Evolutionary conservation across 345 rosid genomes (phyloP).

Genomic region (Melaleuca alternifolia): DNA sequence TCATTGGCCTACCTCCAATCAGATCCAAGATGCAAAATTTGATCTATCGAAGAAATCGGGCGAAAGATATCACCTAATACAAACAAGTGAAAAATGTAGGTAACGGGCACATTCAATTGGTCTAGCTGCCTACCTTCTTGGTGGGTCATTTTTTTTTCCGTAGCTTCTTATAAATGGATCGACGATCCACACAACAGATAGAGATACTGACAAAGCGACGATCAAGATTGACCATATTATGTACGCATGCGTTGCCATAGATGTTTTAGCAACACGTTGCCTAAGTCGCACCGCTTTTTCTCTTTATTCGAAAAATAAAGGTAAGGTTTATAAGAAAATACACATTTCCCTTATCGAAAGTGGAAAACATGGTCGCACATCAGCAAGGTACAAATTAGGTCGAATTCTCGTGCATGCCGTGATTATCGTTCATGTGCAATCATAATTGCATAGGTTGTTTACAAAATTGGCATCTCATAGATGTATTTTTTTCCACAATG

Average conservation of each 20-base stretch:
- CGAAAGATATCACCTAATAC: not conserved
- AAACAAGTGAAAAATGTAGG: not conserved
- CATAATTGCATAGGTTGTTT: too few species aligned
- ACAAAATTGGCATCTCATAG: too few species aligned
- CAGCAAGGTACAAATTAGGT: not conserved
- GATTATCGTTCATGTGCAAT: too few species aligned
- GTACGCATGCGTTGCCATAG: not conserved
- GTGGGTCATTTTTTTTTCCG: not conserved
- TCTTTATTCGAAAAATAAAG: not conserved
- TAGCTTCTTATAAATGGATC: not conserved
- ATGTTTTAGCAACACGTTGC: not conserved
- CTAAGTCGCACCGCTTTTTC: not conserved
- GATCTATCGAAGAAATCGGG: rapidly evolving
- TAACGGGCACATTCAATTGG: not conserved
- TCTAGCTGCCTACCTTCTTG: not conserved
- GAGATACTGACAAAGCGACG: not conserved
- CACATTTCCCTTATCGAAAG: not conserved
- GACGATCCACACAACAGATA: not conserved
- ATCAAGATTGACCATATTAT: not conserved
- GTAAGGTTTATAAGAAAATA: not conserved
- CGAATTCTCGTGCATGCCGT: too few species aligned
- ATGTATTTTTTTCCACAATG: too few species aligned
- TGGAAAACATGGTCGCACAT: not conserved
- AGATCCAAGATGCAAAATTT: not conserved
- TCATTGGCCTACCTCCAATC: not conserved